A percentile compares a stretch with the other conserved stretches of the same genome.
phyloP scores from a whole-genome alignment of 169 alveolate species.

The Plasmodium cynomolgi region DNA sequence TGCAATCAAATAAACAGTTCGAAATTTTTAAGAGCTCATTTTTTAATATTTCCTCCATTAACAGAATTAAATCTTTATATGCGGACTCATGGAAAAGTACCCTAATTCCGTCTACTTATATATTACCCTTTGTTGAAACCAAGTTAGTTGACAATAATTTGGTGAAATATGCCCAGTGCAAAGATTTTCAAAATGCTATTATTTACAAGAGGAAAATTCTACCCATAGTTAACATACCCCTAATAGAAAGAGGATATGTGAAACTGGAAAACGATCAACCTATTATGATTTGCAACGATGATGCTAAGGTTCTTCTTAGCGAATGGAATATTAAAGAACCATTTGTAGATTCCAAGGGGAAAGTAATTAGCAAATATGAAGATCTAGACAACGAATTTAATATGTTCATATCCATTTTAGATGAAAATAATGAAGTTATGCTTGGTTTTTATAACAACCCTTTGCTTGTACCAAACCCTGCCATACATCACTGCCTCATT shows the following conservation, averaged over 20 bases:
- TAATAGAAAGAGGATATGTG: slow-evolving; percentile 80
- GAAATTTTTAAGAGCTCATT: slow-evolving; percentile 47
- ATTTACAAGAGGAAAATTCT: slow-evolving; percentile 68
- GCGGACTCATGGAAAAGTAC: slow-evolving; percentile 78
- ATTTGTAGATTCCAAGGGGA: slow-evolving; percentile 81
- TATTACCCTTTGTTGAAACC: slow-evolving; percentile 78
- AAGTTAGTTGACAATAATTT: slow-evolving; percentile 73
- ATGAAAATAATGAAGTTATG: slow-evolving; percentile 71
- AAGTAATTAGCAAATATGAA: slow-evolving; percentile 74
- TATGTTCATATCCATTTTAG: slow-evolving; percentile 70
- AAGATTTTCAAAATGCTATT: slow-evolving; percentile 75
- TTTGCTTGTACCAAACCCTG: slow-evolving; percentile 85
- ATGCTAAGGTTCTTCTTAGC: slow-evolving; percentile 78
- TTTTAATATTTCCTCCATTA: slow-evolving; percentile 42
- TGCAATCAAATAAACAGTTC: slow-evolving; percentile 71
- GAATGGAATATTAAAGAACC: slow-evolving; percentile 84
- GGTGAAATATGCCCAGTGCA: slow-evolving; percentile 77
- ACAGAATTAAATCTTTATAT: slow-evolving; percentile 81
- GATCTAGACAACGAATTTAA: slow-evolving; percentile 34
- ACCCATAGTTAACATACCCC: slow-evolving; percentile 84
- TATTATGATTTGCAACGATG: slow-evolving; percentile 83
- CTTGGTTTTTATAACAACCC: slow-evolving; percentile 83
- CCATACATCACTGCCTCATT: slow-evolving; percentile 77
- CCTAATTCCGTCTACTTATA: slow-evolving; percentile 74
- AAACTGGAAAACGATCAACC: slow-evolving; percentile 80